Base-by-base conservation (phyloP, 805 yeast species). In the Wickerhamomyces rabaulensis region DNA sequence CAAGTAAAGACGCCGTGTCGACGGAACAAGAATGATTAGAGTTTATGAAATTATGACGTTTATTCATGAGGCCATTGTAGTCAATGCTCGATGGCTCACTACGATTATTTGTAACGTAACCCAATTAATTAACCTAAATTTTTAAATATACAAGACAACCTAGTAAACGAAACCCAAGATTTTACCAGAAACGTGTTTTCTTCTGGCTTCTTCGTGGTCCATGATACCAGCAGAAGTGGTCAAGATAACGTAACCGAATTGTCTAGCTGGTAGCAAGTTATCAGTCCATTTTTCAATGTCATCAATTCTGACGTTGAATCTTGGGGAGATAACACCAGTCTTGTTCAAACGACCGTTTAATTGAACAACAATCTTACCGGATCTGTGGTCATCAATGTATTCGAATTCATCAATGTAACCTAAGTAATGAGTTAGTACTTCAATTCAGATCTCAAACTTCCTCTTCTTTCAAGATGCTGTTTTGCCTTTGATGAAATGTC, bases 131-230 rank as follows among this genome's bases (percentile, higher is more conserved):
- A 25, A 39, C 35, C 19, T 21, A 37, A 33, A 25, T 20, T 20
- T 42, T 43, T 31, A 45, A 35, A 43, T 20, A 22, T 35, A 27
- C 16, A 3, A 41, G 22, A 36, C 23, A 36, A 31, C 25, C 43
- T 86, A 90, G 87, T 90, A 90, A 60, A 91, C 96, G 79, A 87
- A 91, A 70, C 97, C 98, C 69, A 91, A 84, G 75, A 91, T 87
- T 84, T 91, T 91, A 76, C 98, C 98, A 64, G 97, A 89, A 65
- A 91, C 97, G 80, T 91, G 97, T 89, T 91, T 92, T 84, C 97
- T 87, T 84, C 96, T 88, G 68, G 98, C 98, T 81, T 91, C 97
- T 82, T 92, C 97, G 80, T 91, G 98, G 83, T 92, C 97, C 95
- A 91, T 89, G 67, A 91, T 91, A 80, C 98, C 98, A 67, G 97